A percentile compares a stretch with the other conserved stretches of the same genome.
Evolutionary conservation across 1,139 yeast species (phyloP).

Genomic region (Meyerozyma sp.): DNA sequence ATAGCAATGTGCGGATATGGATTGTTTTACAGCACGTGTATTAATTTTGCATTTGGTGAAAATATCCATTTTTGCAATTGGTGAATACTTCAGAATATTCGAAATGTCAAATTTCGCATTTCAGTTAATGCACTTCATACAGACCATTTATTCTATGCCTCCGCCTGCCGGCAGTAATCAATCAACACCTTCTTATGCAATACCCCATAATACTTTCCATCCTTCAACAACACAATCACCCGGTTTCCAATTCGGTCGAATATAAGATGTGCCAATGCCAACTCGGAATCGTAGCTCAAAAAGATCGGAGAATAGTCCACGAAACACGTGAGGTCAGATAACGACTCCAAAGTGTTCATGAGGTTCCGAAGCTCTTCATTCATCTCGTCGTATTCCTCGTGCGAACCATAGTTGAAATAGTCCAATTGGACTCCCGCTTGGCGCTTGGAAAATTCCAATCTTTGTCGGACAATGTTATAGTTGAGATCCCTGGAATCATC

Average conservation of each 20-base stretch:
- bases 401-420: constrained; percentile 27
- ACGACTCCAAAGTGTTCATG: constrained; percentile 16
- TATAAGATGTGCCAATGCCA: constrained; percentile 49
- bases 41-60: background rate
- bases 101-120: too few relatives aligned
- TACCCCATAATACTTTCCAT: constrained; percentile 49
- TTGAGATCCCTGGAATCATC: constrained; percentile 5
- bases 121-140: too few relatives aligned
- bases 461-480: background rate
- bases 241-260: constrained; percentile 54
- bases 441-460: background rate
- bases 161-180: constrained; percentile 29
- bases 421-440: constrained; percentile 10
- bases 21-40: background rate
- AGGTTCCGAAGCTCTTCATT: background rate
- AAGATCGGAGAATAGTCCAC: constrained; percentile 49
- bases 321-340: constrained; percentile 37
- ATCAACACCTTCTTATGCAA: constrained; percentile 54
- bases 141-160: background rate
- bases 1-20: background rate
- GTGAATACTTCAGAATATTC: background rate
- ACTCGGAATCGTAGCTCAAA: constrained; percentile 45
- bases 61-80: background rate
- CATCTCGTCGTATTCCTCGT: constrained; percentile 7
- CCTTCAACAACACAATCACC: constrained; percentile 44